Evolutionary conservation across 1,284 basidiomycete species (phyloP), one percentile per base, ranked within the genome.

Genomic region (Puccinia hordei): DNA sequence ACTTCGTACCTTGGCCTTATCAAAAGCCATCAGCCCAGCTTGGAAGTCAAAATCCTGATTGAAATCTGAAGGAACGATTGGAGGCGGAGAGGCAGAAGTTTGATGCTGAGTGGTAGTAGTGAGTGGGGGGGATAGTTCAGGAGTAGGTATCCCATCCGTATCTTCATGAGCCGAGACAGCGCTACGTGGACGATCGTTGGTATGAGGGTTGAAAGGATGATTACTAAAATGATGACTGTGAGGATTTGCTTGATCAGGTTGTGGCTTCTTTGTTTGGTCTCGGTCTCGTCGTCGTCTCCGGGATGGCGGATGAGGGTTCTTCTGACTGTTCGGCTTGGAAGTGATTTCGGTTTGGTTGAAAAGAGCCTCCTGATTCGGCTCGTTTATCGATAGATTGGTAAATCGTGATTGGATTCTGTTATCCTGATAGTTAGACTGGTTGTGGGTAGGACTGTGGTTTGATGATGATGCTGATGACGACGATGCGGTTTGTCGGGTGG

Each of bases 11-110:
- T 79, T 79, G 53, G 76, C 76, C 46, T 79, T 79, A 79, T 79
- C 76, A 38, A 79, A 79, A 12, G 76, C 76, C 55, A 68, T 49
- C 49, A 79, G 24, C 10, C 76, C 76, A 35, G 76, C 76, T 72
- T 79, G 76, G 59, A 79, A 79, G 41, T 79, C 76, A 30, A 79
- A 79, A 69, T 79, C 76, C 65, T 72, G 65, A 49, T 35, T 59
- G n/a, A 79, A 79, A 68, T 79, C 76, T 35, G 76, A 69, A 24
- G 24, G 35, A 22, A 72, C 33, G 17, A 38, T 72, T 35, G 24
- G 27, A 55, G 69, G 73, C 15, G 73, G 22, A 41, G 73, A 51
- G 1, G 27, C 12, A 15, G 59, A 15, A 33, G 73, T 61, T 65
- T 71, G 41, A 27, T 9, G n/a, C 53, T 72, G 57, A 63, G 59